These are phyloP conservation scores for Pseudozyma sp. DNA, from an alignment of 1,284 basidiomycete species.

Conservation along the genomic window DNA sequence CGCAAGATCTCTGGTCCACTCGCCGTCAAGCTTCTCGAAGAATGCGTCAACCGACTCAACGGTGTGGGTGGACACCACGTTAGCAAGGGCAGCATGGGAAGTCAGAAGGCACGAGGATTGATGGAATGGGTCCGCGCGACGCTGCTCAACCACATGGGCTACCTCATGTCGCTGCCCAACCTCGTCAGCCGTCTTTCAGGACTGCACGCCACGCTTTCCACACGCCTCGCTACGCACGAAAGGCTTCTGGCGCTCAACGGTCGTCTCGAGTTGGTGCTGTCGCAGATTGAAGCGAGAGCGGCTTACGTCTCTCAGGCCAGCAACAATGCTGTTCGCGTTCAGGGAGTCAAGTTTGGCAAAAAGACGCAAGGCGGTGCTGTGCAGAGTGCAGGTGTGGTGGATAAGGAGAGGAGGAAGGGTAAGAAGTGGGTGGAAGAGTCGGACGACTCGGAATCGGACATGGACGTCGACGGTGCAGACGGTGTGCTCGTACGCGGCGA, in stretches of 20 bases:
- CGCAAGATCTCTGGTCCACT: slow-evolving; percentile 88
- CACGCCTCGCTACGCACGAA: slow-evolving; percentile 84
- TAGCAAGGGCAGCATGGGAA: slow-evolving; percentile 58
- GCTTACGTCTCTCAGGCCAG: slow-evolving; percentile 57
- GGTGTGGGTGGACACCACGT: slow-evolving; percentile 74
- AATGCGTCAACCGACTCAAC: slow-evolving; percentile 88
- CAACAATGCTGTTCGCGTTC: slow-evolving; percentile 49
- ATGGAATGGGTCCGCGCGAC: slow-evolving; percentile 90
- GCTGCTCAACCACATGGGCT: slow-evolving; percentile 86
- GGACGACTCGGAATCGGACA: slow-evolving; percentile 49
- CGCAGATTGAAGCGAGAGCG: slow-evolving; percentile 84
- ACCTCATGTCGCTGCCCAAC: slow-evolving; percentile 93
- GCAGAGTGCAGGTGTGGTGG: slow-evolving; percentile 2
- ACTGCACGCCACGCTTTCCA: slow-evolving; percentile 84
- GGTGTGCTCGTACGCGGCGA: slow-evolving; percentile 44
- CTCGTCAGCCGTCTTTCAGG: slow-evolving; percentile 83
- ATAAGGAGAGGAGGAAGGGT: slow-evolving; percentile 46
- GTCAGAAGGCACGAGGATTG: slow-evolving; percentile 73
- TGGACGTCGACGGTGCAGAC: slow-evolving; percentile 41
- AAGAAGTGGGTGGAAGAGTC: slow-evolving; percentile 59
- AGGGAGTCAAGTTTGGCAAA: slow-evolving; percentile 58
- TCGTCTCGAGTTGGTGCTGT: slow-evolving; percentile 89
- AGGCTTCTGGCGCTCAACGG: slow-evolving; percentile 87
- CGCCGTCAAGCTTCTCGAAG: slow-evolving; percentile 85
- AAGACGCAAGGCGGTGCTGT: slow-evolving; percentile 29